Conservation (phyloP, 768 basidiomycete genomes). For the Naganishia onofrii region DNA sequence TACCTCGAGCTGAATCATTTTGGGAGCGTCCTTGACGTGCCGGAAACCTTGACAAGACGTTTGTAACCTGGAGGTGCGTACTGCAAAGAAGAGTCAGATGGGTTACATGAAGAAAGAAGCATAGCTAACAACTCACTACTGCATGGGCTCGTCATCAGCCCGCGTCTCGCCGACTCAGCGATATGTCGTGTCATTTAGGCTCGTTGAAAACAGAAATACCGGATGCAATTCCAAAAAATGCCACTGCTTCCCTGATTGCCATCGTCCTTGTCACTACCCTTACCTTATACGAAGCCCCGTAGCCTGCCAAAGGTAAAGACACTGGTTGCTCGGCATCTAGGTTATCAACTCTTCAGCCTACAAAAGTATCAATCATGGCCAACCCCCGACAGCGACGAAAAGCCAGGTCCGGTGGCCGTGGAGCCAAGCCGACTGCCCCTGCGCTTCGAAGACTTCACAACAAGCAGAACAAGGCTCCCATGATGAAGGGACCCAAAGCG, state of each 20-base stretch:
- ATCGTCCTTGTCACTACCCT: too few species aligned
- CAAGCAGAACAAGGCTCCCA: constrained; percentile 68
- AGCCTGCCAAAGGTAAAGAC: too few species aligned
- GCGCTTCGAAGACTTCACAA: constrained; percentile 62
- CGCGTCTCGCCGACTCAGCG: too few species aligned
- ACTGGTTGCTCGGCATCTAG: too few species aligned
- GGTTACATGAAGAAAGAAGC: not conserved
- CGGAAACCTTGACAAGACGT: not conserved
- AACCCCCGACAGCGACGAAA: constrained; percentile 93
- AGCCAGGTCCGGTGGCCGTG: constrained; percentile 71
- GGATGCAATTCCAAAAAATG: constrained; percentile 19
- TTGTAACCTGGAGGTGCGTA: not conserved
- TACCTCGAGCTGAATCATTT: constrained; percentile 30
- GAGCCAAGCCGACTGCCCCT: constrained; percentile 63
- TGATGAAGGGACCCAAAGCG: constrained; percentile 74
- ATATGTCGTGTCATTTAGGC: not conserved
- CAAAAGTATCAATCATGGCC: constrained; percentile 61
- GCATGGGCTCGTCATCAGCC: constrained; percentile 18
- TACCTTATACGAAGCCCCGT: too few species aligned
- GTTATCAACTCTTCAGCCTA: too few species aligned
- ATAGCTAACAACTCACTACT: not conserved
- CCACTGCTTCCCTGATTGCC: constrained; percentile 1
- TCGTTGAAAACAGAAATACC: not conserved
- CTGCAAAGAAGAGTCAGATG: not conserved
- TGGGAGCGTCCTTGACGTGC: not conserved